Evolutionary conservation across 768 basidiomycete genomes (phyloP), one percentile per base, ranked within the genome.

Genomic region (Pisolithus sp.): DNA sequence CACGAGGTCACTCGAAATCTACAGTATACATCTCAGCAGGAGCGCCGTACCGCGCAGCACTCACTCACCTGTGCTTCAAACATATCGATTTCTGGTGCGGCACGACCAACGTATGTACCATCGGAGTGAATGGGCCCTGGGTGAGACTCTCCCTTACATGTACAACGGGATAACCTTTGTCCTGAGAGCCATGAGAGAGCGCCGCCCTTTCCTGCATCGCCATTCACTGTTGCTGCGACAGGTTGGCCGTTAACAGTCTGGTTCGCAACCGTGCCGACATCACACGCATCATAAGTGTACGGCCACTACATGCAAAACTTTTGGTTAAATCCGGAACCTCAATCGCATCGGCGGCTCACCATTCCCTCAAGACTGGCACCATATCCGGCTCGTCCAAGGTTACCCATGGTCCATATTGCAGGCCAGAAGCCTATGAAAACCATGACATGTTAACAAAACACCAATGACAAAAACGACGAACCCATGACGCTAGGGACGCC

Each of bases 11-110:
- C 63, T 70, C 55, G 68, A 77, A 58, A 78, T 78, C 85, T 73
- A 66, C 57, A 53, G 69, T 67, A 26, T 34, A 44, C n/a, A 53
- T 63, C 21, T 55, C 24, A 39, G 44, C 39, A 42, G 36, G 24
- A 31, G 34, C 21, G 6, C 13, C 56, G 57, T 49, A 61, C 50
- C 42, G 59, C 64, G 21, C 58, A 48, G 58, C 36, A 20, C 48
- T 51, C 36, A 50, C 59, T 30, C 46, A 69, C 66, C 69, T 87
- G 83, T 7, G 92, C 91, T 70, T 94, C 93, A 52, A 95, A 85
- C 43, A 95, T 65, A 66, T 95, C 93, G 47, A 94, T 93, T 66
- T 95, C 92, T 2, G 93, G 93, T 5, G 93, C 89, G 3, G 85
- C 68, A 20, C 93, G 75, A 1, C 92, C 93, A 2, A 88, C 83